Base-by-base conservation (phyloP, 1,284 basidiomycete genomes). In the Caloboletus inedulis region DNA sequence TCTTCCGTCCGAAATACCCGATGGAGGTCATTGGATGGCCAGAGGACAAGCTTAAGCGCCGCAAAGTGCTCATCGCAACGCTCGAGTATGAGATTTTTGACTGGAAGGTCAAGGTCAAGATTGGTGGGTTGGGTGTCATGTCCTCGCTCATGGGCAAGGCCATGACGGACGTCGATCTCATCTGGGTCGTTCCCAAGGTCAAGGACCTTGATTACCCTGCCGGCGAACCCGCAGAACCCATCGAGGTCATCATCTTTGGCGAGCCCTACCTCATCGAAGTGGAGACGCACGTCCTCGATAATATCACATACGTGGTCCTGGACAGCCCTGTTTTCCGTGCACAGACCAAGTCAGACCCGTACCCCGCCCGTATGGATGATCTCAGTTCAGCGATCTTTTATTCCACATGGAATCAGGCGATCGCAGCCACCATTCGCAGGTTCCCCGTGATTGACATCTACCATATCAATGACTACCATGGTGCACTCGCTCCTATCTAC, bases 71-170 rank as follows among this genome's bases (percentile, higher is more conserved):
- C 49, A 95, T 96, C 58, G 77, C 93, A 10, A 95, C 93, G 0
- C 79, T 96, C 53, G 93, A 96, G 72, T 96, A 96, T 71, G 93
- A 96, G 70, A 91, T 96, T 65, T 85, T 94, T 62, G 93, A 95
- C 68, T 96, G 93, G 93, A 94, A 94, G 74, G 72, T 94, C 56
- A 95, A 95, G 73, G 93, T 96, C 77, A 95, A 95, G 78, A 95
- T 95, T 60, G 93, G 93, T 74, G 93, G 93, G 74, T 79, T 96
- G 27, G 93, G 92, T 80, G 93, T 95, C 76, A 95, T 96, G 93
- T 94, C 92, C 6, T 87, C 87, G 71, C 77, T 96, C 43, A 96
- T 96, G 92, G 93, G 93, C 61, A 95, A 95, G 71, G 91, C 93
- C 6, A 96, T 96, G 93, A 90, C 87, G 46, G 93, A 96, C 66